Evolutionary conservation across 2,329 filamentous ascomycete genomes (phyloP).

Genomic region (Clarireedia sp.): DNA sequence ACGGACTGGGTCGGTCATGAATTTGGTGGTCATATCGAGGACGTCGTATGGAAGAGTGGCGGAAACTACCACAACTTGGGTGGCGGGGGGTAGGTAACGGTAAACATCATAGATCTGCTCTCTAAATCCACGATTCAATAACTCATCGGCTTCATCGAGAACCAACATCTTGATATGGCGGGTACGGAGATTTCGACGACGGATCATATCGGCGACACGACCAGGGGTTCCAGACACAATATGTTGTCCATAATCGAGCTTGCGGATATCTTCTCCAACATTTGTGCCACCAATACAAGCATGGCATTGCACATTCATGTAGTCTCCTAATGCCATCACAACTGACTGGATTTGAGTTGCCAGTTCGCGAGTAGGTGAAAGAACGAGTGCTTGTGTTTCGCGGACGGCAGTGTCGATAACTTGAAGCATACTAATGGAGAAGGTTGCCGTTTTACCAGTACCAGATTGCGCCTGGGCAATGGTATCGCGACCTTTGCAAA

Average conservation of each 20-base stretch:
- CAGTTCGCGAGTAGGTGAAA: constrained; percentile 92
- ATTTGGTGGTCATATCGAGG: constrained; percentile 98
- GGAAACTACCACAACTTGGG: constrained; percentile 96
- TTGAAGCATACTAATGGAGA: constrained; percentile 92
- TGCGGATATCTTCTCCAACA: constrained; percentile 94
- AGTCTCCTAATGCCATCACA: constrained; percentile 98
- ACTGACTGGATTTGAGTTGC: constrained; percentile 98
- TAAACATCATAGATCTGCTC: constrained; percentile 99
- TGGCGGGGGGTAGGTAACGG: constrained; percentile 90
- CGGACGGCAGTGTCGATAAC: constrained; percentile 90
- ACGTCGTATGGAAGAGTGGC: constrained; percentile 97
- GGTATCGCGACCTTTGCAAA: constrained; percentile 97
- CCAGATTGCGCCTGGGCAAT: constrained; percentile 97
- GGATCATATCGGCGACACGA: constrained; percentile 81
- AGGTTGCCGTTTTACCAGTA: constrained; percentile 94
- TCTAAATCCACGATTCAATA: constrained; percentile 88
- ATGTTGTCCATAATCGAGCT: constrained; percentile 95
- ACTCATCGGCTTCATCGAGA: constrained; percentile 68
- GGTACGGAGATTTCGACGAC: constrained; percentile 63
- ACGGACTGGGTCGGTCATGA: constrained; percentile 97
- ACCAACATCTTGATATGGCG: constrained; percentile 74
- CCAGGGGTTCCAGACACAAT: constrained; percentile 97
- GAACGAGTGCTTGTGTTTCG: constrained; percentile 88
- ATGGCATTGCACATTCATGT: constrained; percentile 99
- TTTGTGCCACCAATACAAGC: constrained; percentile 98